Conservation (phyloP, 1,284 basidiomycete species). For the Anthracocystis panici-leucophaei region DNA sequence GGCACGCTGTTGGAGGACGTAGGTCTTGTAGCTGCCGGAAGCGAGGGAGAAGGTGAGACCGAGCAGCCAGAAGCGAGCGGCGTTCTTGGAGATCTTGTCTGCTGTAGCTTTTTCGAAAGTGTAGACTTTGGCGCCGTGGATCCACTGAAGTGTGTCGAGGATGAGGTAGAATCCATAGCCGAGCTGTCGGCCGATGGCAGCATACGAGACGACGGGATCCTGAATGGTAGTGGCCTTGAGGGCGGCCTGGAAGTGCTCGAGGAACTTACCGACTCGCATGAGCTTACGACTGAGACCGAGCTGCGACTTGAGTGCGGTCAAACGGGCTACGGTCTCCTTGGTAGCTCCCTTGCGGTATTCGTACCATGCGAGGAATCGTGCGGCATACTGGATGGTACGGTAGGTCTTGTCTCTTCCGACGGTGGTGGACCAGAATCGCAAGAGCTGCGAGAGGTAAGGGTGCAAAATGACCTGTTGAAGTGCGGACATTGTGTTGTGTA, state of each 20-base stretch:
- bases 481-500: constrained; percentile 58
- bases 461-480: constrained; percentile 68
- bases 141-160: constrained; percentile 66
- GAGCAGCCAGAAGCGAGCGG: constrained; percentile 89
- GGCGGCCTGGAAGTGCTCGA: constrained; percentile 94
- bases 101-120: constrained; percentile 75
- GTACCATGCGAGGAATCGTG: constrained; percentile 89
- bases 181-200: constrained; percentile 86
- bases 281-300: constrained; percentile 73
- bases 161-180: constrained; percentile 89
- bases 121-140: constrained; percentile 68
- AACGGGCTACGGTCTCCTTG: constrained; percentile 70
- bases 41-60: constrained; percentile 72
- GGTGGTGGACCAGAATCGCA: constrained; percentile 69
- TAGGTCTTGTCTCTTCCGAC: constrained; percentile 77
- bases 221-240: constrained; percentile 79
- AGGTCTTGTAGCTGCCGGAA: constrained; percentile 66
- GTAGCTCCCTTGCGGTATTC: constrained; percentile 70
- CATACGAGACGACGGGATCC: constrained; percentile 80
- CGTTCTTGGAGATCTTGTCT: constrained; percentile 78
- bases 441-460: constrained; percentile 66
- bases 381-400: constrained; percentile 89
- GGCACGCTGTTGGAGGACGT: constrained; percentile 62
- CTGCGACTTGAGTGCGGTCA: constrained; percentile 70
- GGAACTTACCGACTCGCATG: constrained; percentile 89